Percentiles rank a stretch among this genome's conserved stretches.
Conservation (phyloP, 371 early-diverging fungal genomes). For the Mortierella sp. region DNA sequence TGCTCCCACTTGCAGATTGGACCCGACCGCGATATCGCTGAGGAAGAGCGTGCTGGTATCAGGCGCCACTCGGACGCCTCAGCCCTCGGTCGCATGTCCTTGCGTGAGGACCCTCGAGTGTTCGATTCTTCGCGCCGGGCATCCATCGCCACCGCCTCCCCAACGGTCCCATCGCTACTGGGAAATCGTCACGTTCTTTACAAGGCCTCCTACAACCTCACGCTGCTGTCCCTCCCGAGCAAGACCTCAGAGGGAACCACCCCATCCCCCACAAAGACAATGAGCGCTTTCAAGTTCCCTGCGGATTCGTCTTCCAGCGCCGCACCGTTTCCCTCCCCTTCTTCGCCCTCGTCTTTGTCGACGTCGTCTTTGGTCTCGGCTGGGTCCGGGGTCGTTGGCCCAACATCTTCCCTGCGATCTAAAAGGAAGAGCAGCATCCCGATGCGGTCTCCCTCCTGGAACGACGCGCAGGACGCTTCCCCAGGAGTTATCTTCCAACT, state of each 20-base stretch:
- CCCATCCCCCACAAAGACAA: constrained; percentile 21
- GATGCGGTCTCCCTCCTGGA: constrained; percentile 36
- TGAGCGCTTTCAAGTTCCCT: constrained; percentile 48
- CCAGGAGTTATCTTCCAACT: constrained; percentile 52
- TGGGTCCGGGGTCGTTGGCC: constrained; percentile 9
- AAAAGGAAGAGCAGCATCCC: constrained; percentile 50
- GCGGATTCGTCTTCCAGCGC: background rate
- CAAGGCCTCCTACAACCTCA: constrained; percentile 39
- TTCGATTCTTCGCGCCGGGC: constrained; percentile 33
- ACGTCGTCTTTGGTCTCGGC: too few relatives aligned
- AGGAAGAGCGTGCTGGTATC: constrained; percentile 9
- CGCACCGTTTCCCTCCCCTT: constrained; percentile 3
- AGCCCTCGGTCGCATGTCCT: constrained; percentile 2
- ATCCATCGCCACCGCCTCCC: constrained; percentile 43
- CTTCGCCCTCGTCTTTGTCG: constrained; percentile 27
- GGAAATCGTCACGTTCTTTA: constrained; percentile 43
- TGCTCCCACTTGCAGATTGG: constrained; percentile 35
- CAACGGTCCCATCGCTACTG: constrained; percentile 28
- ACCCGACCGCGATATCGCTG: background rate
- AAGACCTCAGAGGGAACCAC: background rate
- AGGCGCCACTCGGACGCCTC: constrained; percentile 42
- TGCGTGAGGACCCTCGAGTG: constrained; percentile 23
- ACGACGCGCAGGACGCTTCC: constrained; percentile 28
- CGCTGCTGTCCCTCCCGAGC: constrained; percentile 33
- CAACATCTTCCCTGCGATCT: constrained; percentile 23